Base-by-base conservation (phyloP, 345 rosid species). In the Cardamine chenopodiifolia region DNA sequence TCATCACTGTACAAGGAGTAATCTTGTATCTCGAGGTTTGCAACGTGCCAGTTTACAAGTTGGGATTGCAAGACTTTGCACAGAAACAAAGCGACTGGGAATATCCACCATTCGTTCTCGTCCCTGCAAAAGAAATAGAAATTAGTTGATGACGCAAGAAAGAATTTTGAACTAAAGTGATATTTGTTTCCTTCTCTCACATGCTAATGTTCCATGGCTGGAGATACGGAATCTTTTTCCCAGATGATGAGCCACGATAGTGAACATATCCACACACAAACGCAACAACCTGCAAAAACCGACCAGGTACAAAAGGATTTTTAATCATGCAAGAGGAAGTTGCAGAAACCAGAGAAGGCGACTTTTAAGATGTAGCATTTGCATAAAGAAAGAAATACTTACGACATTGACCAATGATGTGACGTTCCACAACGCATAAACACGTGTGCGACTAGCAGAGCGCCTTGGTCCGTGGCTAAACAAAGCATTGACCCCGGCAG, bases 101-200 rank as follows among this genome's bases (percentile, higher is more conserved):
- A 93, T 86, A 90, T 80, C 98, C 98, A 93, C 98, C 97, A 93
- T 76, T 88, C 98, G 32, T 93, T 89, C 81, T 93, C 98, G 72
- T 93, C 98, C 97, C 98, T 90, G 71, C 79, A 70, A 57, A n/a
- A 18, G 7, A 18, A 25, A 65, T 42, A 42, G 9, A 19, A 4
- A 2, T 73, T 61, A 61, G 66, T 60, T 32, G 62, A 17, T 72
- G 70, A 26, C n/a, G 32, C 48, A 72, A 62, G 53, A 52, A 56
- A 2, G 15, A 68, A 73, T 37, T 63, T 20, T 64, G n/a, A 40
- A 18, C 20, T n/a, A 6, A 20, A 7, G 37, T 39, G 39, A 65
- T 29, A 52, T 37, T 60, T 68, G 52, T 1, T 10, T 72, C 37
- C 55, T 10, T 26, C 39, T 72, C 97, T 84, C 77, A 90, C 97